A percentile compares a stretch with the other conserved stretches of the same genome.
phyloP scores from a whole-genome alignment of 2,329 filamentous ascomycete species.

The Erysiphe pulchra region DNA sequence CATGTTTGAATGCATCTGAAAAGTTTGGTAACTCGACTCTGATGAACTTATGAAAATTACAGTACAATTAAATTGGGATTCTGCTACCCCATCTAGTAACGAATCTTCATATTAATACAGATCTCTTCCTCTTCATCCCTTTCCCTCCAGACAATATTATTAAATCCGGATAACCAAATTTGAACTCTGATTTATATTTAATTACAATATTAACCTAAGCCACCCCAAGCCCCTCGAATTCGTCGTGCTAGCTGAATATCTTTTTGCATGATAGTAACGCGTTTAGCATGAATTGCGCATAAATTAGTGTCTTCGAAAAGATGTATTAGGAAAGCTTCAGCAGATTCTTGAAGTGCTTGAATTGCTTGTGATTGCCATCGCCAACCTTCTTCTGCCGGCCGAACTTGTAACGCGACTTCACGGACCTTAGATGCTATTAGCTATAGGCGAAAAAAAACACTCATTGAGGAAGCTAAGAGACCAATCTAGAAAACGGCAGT shows the following conservation, averaged over 20 bases:
- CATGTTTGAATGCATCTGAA: too few relatives aligned
- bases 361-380: constrained; percentile 95
- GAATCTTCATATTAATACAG: too few relatives aligned
- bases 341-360: constrained; percentile 73
- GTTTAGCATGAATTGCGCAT: constrained; percentile 87
- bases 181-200: background rate
- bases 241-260: constrained; percentile 80
- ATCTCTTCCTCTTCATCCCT: too few relatives aligned
- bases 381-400: constrained; percentile 39
- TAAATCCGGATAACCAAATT: background rate
- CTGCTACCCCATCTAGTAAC: too few relatives aligned
- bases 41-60: too few relatives aligned
- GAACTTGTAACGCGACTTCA: constrained; percentile 44
- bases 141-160: background rate
- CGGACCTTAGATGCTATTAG: constrained; percentile 23
- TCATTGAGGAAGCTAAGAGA: constrained; percentile 14
- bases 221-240: constrained; percentile 56
- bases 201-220: constrained; percentile 23
- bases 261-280: constrained; percentile 94
- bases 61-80: too few relatives aligned
- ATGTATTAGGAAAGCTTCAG: constrained; percentile 89
- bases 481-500: constrained; percentile 55
- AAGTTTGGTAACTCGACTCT: too few relatives aligned
- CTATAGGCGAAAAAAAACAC: background rate
- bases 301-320: constrained; percentile 94